Evolutionary conservation across 2,329 filamentous ascomycete species (phyloP).

Genomic region (Biscogniauxia mediterranea): DNA sequence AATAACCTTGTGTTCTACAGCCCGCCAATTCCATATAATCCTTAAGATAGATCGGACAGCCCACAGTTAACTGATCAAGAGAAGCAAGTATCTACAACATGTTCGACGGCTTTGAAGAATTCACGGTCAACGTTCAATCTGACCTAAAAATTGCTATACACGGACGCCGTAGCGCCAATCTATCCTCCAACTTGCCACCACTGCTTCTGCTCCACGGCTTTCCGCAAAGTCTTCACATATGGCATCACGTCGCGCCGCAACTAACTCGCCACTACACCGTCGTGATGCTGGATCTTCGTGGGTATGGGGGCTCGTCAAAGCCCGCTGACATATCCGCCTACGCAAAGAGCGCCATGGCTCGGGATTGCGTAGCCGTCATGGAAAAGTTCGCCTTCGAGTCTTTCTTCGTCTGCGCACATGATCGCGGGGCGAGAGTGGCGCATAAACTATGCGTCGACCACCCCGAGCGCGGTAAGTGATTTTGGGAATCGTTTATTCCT

Average conservation of each 20-base stretch:
- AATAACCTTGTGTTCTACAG: too few species aligned
- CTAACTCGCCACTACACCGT: slow-evolving; percentile 42
- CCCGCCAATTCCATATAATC: too few species aligned
- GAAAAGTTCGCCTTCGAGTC: slow-evolving; percentile 35
- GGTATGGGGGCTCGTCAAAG: slow-evolving; percentile 51
- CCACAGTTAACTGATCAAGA: too few species aligned
- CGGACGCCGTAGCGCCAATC: slow-evolving; percentile 37
- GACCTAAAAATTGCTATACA: slow-evolving; percentile 41
- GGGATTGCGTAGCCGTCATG: slow-evolving; percentile 48
- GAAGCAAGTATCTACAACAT: slow-evolving; percentile 21
- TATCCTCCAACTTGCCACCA: slow-evolving; percentile 34
- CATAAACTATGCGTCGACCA: slow-evolving; percentile 53
- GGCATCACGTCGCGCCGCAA: slow-evolving; percentile 45
- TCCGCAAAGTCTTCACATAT: slow-evolving; percentile 51
- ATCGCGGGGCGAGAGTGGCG: slow-evolving; percentile 54
- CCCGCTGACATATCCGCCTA: slow-evolving; percentile 37
- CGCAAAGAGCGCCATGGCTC: slow-evolving; percentile 49
- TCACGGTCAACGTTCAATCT: slow-evolving; percentile 38
- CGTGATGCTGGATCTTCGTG: slow-evolving; percentile 48
- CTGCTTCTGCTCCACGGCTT: slow-evolving; percentile 52
- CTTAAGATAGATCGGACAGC: too few species aligned
- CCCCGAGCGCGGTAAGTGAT: slow-evolving; percentile 35
- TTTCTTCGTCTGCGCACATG: slow-evolving; percentile 54
- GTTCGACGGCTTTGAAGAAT: slow-evolving; percentile 40
- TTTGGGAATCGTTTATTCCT: too few species aligned